These are phyloP conservation scores for Penicillium verrucosum DNA, from an alignment of 2,329 filamentous ascomycete genomes.

Conservation along the genomic window DNA sequence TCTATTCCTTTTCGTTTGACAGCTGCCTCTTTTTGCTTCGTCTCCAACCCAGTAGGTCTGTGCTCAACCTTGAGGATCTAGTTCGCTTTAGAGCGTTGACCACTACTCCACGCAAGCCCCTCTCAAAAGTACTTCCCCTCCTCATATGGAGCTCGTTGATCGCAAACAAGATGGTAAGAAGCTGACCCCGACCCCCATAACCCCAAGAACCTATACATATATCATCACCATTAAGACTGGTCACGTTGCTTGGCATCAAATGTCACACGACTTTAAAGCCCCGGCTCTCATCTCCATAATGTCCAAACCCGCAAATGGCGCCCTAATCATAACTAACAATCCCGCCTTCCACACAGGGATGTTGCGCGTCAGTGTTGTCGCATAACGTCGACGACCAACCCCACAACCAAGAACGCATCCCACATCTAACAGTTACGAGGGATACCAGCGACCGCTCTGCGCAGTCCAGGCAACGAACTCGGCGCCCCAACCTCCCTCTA, in stretches of 20 bases:
- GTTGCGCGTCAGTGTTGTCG: slow-evolving; percentile 38
- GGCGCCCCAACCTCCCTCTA: slow-evolving; percentile 29
- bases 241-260: slow-evolving; percentile 3
- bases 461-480: slow-evolving; percentile 14
- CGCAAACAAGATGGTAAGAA: slow-evolving; percentile 38
- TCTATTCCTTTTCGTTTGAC: neutral
- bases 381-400: slow-evolving; percentile 29
- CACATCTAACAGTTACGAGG: slow-evolving; percentile 6
- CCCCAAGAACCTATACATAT: neutral
- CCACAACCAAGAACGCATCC: slow-evolving; percentile 11
- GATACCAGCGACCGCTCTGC: slow-evolving; percentile 9
- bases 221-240: neutral
- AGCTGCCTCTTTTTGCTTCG: slow-evolving; percentile 4
- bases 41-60: slow-evolving; percentile 3
- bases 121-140: slow-evolving; percentile 3
- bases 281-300: neutral
- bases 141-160: slow-evolving; percentile 28
- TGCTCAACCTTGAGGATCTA: slow-evolving; percentile 1
- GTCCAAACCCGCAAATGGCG: neutral
- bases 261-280: slow-evolving; percentile 5
- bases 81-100: slow-evolving; percentile 2
- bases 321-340: slow-evolving; percentile 5
- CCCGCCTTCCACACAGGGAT: slow-evolving; percentile 31
- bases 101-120: slow-evolving; percentile 4
- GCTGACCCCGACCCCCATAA: neutral